Conservation (phyloP, 2,329 filamentous ascomycete genomes). For the Sclerotinia subarctica region DNA sequence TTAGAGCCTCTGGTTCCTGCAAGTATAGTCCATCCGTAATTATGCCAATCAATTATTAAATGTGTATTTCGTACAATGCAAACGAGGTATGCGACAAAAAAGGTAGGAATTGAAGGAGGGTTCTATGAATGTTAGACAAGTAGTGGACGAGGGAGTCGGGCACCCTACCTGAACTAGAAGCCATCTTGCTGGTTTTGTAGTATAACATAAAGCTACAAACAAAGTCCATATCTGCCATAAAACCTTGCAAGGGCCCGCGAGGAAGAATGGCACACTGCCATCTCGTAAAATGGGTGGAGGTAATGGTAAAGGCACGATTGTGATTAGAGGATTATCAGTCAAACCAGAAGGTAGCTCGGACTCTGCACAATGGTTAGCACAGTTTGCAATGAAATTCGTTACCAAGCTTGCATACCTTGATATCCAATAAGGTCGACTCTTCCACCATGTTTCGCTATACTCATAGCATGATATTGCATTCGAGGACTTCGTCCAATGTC, state of each 20-base stretch:
- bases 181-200: conserved; percentile 72
- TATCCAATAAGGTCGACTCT: conserved; percentile 86
- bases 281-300: conserved; percentile 66
- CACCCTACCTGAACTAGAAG: conserved; percentile 59
- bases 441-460: conserved; percentile 78
- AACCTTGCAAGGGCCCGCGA: conserved; percentile 80
- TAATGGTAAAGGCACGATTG: conserved; percentile 65
- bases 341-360: conserved; percentile 80
- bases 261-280: conserved; percentile 69
- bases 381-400: background rate
- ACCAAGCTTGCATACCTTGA: conserved; percentile 52
- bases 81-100: conserved; percentile 70
- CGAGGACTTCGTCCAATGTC: conserved; percentile 94
- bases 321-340: conserved; percentile 63
- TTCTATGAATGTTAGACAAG: conserved; percentile 59
- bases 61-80: conserved; percentile 75
- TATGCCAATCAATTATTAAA: conserved; percentile 96
- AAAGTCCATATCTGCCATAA: conserved; percentile 75
- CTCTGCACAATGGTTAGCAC: conserved; percentile 48
- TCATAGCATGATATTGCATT: conserved; percentile 98
- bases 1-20: conserved; percentile 53
- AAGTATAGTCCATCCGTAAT: conserved; percentile 95
- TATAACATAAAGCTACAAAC: conserved; percentile 69
- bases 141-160: background rate
- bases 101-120: conserved; percentile 88